Percentiles rank a stretch among this genome's conserved stretches.
Evolutionary conservation across 1,284 basidiomycete species (phyloP).

Genomic region (Ganoderma resinaceum): DNA sequence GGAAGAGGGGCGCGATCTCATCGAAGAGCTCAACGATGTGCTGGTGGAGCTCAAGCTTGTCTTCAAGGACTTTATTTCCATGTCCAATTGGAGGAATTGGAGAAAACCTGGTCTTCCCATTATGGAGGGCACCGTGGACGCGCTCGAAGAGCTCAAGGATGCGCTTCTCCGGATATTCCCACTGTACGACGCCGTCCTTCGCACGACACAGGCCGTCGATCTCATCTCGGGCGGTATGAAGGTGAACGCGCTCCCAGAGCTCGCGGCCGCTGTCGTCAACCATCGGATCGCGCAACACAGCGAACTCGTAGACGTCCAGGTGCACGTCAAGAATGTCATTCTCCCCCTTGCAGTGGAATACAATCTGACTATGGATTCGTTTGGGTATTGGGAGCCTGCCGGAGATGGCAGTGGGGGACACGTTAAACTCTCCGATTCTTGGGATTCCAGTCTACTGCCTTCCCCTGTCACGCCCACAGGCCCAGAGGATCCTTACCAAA

Average conservation of each 20-base stretch:
- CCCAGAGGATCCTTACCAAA: constrained; percentile 50
- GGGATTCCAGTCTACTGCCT: constrained; percentile 53
- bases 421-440: constrained; percentile 48
- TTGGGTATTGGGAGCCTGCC: constrained; percentile 44
- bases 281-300: constrained; percentile 57
- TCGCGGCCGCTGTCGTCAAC: constrained; percentile 58
- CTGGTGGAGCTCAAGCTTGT: neutral
- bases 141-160: constrained; percentile 43
- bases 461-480: constrained; percentile 59
- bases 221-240: constrained; percentile 75
- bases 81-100: neutral
- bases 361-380: constrained; percentile 62
- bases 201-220: constrained; percentile 77
- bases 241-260: constrained; percentile 59
- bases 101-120: neutral
- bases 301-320: constrained; percentile 50
- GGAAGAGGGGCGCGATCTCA: neutral
- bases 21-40: neutral
- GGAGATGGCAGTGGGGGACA: constrained; percentile 35
- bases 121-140: constrained; percentile 28
- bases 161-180: constrained; percentile 39
- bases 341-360: constrained; percentile 49
- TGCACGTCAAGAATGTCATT: constrained; percentile 48
- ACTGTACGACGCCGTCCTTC: constrained; percentile 46
- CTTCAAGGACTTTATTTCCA: neutral